Evolutionary conservation across 31 red algal species (phyloP).

Genomic region (Endocladia muricata): DNA sequence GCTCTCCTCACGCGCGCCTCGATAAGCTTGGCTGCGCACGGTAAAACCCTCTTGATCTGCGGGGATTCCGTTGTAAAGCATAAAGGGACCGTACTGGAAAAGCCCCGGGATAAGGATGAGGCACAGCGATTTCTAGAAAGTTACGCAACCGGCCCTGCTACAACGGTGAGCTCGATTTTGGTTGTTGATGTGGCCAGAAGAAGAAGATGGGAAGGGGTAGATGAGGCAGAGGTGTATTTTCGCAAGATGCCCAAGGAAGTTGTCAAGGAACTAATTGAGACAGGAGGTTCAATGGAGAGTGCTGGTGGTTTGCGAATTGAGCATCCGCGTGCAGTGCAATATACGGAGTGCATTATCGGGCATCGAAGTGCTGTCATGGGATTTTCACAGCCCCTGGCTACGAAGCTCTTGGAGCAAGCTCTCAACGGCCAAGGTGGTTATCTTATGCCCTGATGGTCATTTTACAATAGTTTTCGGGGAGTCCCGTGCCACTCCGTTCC

Average conservation of each 20-base stretch:
- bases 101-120: constrained; percentile 66
- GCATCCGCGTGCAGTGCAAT: constrained; percentile 66
- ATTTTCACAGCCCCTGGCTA: constrained; percentile 56
- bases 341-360: constrained; percentile 87
- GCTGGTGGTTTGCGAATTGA: constrained; percentile 93
- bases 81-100: constrained; percentile 77
- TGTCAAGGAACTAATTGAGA: constrained; percentile 66
- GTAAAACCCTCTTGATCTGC: constrained; percentile 65
- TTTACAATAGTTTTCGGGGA: too few relatives aligned
- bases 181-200: constrained; percentile 71
- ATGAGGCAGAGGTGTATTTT: constrained; percentile 96
- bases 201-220: constrained; percentile 58
- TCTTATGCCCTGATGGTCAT: too few relatives aligned
- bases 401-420: constrained; percentile 18
- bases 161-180: constrained; percentile 79
- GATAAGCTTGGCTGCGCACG: background rate
- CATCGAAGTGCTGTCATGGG: constrained; percentile 89
- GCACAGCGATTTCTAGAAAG: constrained; percentile 61
- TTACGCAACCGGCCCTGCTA: constrained; percentile 81
- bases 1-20: constrained; percentile 43
- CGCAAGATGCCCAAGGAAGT: constrained; percentile 71
- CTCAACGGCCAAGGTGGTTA: constrained; percentile 24
- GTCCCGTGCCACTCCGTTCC: too few relatives aligned
- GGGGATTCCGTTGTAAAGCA: constrained; percentile 95
- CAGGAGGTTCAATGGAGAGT: constrained; percentile 72